A percentile compares a stretch with the other conserved stretches of the same genome.
Evolutionary conservation across 2,329 filamentous ascomycete genomes (phyloP).

Genomic region (Fusarium sp.): DNA sequence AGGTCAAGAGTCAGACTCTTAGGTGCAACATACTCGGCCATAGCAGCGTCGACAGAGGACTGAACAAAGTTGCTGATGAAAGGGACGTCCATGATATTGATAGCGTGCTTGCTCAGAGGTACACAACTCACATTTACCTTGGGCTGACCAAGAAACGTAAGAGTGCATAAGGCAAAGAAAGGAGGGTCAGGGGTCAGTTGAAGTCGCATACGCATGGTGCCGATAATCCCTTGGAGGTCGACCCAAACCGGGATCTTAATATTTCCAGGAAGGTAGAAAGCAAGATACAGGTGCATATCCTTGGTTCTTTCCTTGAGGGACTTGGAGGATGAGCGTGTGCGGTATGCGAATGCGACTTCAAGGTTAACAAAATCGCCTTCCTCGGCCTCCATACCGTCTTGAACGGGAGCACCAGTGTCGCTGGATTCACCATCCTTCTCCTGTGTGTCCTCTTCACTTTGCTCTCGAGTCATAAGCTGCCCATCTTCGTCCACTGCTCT

Average conservation of each 20-base stretch:
- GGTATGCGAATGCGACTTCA: slow-evolving; percentile 80
- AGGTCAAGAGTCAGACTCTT: slow-evolving; percentile 79
- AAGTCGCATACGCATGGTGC: slow-evolving; percentile 74
- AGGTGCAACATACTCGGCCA: slow-evolving; percentile 80
- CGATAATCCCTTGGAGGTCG: slow-evolving; percentile 77
- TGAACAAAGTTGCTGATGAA: slow-evolving; percentile 81
- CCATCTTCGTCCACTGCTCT: slow-evolving; percentile 70
- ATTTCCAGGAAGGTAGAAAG: slow-evolving; percentile 74
- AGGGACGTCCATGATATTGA: slow-evolving; percentile 81
- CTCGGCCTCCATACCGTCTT: slow-evolving; percentile 77
- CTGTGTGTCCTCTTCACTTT: slow-evolving; percentile 50
- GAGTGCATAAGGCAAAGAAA: slow-evolving; percentile 79
- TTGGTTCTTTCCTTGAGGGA: slow-evolving; percentile 77
- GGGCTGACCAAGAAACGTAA: slow-evolving; percentile 80
- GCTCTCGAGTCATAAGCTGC: slow-evolving; percentile 58
- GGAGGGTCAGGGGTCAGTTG: slow-evolving; percentile 81
- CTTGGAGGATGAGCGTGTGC: slow-evolving; percentile 69
- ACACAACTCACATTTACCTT: slow-evolving; percentile 77
- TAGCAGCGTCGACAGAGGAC: slow-evolving; percentile 77
- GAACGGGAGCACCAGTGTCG: slow-evolving; percentile 51
- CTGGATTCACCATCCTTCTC: slow-evolving; percentile 53
- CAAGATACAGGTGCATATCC: slow-evolving; percentile 72
- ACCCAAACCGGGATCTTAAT: slow-evolving; percentile 76
- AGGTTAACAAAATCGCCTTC: slow-evolving; percentile 83
- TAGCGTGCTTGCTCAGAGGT: slow-evolving; percentile 74